Evolutionary conservation across 164 flowering plant species (phyloP), one percentile per base, ranked within the genome.

Genomic region (Magnolia sinica): DNA sequence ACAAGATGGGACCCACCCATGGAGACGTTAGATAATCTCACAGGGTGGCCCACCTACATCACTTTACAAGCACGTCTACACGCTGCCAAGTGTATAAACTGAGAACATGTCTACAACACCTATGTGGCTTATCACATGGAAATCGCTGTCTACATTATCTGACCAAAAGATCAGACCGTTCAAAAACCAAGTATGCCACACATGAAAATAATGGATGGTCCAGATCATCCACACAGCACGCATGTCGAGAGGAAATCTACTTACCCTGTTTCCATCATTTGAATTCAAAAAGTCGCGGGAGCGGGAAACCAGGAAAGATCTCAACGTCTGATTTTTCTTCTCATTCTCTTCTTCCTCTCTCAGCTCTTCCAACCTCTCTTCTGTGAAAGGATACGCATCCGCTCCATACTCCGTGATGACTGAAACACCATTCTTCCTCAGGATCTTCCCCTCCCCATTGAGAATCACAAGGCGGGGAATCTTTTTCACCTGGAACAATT

Each of bases 381-480:
- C 68, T 0, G 88, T 81, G 50, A 93, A 93, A 2, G 96, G 97
- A 68, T 85, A 87, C 0, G 75, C 91, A 19, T 87, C 90, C 0
- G 31, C 86, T 50, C 89, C 92, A 84, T 89, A 82, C 29, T 89
- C 91, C 8, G 61, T 24, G 19, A 91, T 75, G 24, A 87, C 63
- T 37, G 70, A 76, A 29, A 82, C 87, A 8, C 89, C 95, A n/a
- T 76, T 59, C 1, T 76, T 81, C n/a, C 70, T 87, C 72, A 81
- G 23, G 69, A 91, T 79, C 74, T 82, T 82, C 1, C 94, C 92
- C 10, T 70, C 52, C 22, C 75, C 86, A 80, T 83, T 92, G 22
- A 93, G 76, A 73, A 92, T 76, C 23, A 88, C 91, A 65, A 91
- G 89, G 61, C 74, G 79, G 13, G 96, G 98, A 14, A 93, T 86